Evolutionary conservation across 805 yeast species (phyloP).

Genomic region (Nakazawaea molendinolei): DNA sequence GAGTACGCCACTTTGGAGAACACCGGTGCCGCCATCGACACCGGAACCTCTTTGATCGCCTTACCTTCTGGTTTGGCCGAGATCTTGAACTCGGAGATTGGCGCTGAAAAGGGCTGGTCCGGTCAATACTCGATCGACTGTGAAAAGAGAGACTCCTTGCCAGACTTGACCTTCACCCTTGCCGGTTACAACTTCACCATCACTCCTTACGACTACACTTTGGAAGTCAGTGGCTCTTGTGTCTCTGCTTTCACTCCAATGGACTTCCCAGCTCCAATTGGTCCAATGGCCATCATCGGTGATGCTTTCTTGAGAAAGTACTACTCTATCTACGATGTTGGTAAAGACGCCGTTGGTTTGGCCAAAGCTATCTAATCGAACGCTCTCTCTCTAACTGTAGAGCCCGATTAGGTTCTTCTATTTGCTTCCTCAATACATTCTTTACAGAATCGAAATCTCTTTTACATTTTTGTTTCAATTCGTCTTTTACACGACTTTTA

Average conservation of each 20-base stretch:
- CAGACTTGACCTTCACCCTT: slow-evolving; percentile 87
- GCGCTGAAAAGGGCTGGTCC: slow-evolving; percentile 95
- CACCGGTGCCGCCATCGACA: slow-evolving; percentile 97
- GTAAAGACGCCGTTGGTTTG: slow-evolving; percentile 89
- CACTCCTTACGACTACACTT: slow-evolving; percentile 83
- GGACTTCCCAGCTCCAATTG: slow-evolving; percentile 97
- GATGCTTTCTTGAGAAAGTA: slow-evolving; percentile 95
- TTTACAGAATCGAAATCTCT: neutral
- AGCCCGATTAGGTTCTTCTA: too few relatives aligned
- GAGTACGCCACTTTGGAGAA: slow-evolving; percentile 77
- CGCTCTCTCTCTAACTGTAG: too few relatives aligned
- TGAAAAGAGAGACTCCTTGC: slow-evolving; percentile 73
- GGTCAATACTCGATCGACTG: slow-evolving; percentile 96
- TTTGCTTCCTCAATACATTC: neutral
- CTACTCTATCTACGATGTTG: slow-evolving; percentile 90
- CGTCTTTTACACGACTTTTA: too few relatives aligned
- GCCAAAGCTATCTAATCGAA: slow-evolving; percentile 70
- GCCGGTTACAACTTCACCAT: slow-evolving; percentile 90
- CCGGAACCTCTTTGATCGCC: slow-evolving; percentile 95
- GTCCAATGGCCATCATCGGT: slow-evolving; percentile 93
- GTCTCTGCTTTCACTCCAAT: slow-evolving; percentile 94
- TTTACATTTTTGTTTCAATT: too few relatives aligned
- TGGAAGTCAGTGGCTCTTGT: slow-evolving; percentile 93
- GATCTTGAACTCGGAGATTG: slow-evolving; percentile 89
- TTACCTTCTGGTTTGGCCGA: slow-evolving; percentile 95